Evolutionary conservation across 2,329 filamentous ascomycete genomes (phyloP).

Genomic region (Mariannaea elegans): DNA sequence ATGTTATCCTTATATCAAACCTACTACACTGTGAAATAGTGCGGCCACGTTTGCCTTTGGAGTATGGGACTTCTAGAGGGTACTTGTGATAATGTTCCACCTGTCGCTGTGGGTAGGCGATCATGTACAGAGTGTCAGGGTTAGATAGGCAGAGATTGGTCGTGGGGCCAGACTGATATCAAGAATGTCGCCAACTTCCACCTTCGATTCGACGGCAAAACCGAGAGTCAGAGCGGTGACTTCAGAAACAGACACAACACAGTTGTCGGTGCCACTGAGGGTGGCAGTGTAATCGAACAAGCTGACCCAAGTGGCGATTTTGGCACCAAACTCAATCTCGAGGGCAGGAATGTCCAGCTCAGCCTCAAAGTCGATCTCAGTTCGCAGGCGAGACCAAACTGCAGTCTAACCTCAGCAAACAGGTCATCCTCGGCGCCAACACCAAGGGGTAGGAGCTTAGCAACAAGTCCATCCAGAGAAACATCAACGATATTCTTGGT

Average conservation of each 20-base stretch:
- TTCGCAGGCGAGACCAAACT: constrained; percentile 61
- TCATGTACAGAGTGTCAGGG: too few relatives aligned
- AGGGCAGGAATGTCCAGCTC: constrained; percentile 39
- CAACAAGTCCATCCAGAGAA: constrained; percentile 49
- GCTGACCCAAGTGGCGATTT: constrained; percentile 59
- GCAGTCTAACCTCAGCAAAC: constrained; percentile 56
- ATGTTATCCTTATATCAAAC: too few relatives aligned
- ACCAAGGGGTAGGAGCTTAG: constrained; percentile 38
- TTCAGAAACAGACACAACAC: constrained; percentile 43
- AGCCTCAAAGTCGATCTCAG: constrained; percentile 53
- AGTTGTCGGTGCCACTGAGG: constrained; percentile 48
- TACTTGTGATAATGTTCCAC: too few relatives aligned
- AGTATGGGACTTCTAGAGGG: too few relatives aligned
- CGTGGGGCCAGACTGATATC: constrained; percentile 49
- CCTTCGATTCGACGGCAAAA: constrained; percentile 33
- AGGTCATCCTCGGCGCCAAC: constrained; percentile 39
- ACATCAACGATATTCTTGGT: constrained; percentile 51
- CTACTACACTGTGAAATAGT: too few relatives aligned
- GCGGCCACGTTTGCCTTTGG: too few relatives aligned
- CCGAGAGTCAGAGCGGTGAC: constrained; percentile 36
- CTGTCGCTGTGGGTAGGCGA: too few relatives aligned
- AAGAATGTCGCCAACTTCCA: constrained; percentile 44
- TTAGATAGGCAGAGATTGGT: constrained; percentile 27
- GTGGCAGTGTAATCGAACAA: constrained; percentile 61
- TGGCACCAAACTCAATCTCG: constrained; percentile 51